Evolutionary conservation across 768 basidiomycete genomes (phyloP).

Genomic region (Leucosporidium scottii): DNA sequence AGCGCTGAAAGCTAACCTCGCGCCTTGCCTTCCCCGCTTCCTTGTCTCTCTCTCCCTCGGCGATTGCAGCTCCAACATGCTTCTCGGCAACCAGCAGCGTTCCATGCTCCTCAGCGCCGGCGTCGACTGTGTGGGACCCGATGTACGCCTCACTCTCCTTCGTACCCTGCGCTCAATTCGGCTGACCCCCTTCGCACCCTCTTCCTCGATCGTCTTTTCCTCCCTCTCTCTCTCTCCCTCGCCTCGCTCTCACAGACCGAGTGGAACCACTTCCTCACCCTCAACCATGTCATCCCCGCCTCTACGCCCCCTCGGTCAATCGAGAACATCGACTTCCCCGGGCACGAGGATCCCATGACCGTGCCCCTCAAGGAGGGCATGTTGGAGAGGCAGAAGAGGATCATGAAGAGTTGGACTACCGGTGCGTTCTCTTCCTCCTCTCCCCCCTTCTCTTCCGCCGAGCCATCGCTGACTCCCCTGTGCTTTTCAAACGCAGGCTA

Average conservation of each 20-base stretch:
- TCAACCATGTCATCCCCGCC: slow-evolving; percentile 18
- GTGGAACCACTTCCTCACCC: slow-evolving; percentile 27
- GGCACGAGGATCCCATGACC: slow-evolving; percentile 16
- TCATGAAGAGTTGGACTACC: slow-evolving; percentile 24
- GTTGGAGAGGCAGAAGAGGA: slow-evolving; percentile 29
- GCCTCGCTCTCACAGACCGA: slow-evolving; percentile 7
- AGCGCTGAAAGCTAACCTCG: background rate
- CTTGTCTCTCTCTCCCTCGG: background rate
- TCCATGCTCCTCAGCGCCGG: slow-evolving; percentile 31
- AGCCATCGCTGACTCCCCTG: background rate
- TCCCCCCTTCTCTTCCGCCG: background rate
- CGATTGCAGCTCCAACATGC: slow-evolving; percentile 17
- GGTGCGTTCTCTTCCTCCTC: slow-evolving; percentile 1
- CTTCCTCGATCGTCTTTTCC: background rate
- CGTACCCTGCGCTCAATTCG: no score
- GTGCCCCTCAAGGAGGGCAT: slow-evolving; percentile 13
- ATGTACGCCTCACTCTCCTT: background rate
- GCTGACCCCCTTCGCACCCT: background rate
- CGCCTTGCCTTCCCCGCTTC: background rate
- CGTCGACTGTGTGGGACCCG: slow-evolving; percentile 23
- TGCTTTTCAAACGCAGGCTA: slow-evolving; percentile 3
- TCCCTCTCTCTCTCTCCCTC: background rate
- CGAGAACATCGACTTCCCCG: slow-evolving; percentile 4
- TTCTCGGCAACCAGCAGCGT: slow-evolving; percentile 24
- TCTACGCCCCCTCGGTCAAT: background rate